Conservation (phyloP, 495 filamentous ascomycete species). For the Xylaria bambusicola region DNA sequence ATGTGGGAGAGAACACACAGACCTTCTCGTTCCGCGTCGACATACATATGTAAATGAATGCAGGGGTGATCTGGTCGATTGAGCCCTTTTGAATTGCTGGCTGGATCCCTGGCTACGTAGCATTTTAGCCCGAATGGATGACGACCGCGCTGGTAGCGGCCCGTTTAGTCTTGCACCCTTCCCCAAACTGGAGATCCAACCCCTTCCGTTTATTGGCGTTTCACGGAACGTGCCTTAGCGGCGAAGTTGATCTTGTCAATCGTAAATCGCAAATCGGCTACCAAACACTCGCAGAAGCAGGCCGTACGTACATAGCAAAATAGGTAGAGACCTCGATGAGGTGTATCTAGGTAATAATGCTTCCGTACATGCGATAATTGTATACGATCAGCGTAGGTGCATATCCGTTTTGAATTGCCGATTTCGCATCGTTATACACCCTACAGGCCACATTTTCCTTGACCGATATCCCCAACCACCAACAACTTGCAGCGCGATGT, state of each 20-base stretch:
- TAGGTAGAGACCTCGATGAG: no score
- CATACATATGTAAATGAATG: not conserved
- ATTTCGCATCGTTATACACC: not conserved
- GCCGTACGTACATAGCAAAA: no score
- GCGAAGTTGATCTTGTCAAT: not conserved
- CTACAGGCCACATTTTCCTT: not conserved
- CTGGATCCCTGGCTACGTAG: not conserved
- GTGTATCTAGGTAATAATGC: no score
- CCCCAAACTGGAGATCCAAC: not conserved
- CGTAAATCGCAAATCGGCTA: slow-evolving; percentile 14
- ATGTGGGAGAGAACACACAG: not conserved
- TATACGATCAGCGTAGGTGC: no score
- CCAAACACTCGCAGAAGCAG: slow-evolving; percentile 16
- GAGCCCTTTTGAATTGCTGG: no score
- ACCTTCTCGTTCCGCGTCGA: not conserved
- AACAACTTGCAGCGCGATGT: slow-evolving; percentile 2
- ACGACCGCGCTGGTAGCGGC: not conserved
- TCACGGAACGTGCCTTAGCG: not conserved
- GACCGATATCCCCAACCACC: slow-evolving; percentile 1
- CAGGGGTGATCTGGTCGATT: not conserved
- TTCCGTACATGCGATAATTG: no score
- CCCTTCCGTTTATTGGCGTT: not conserved
- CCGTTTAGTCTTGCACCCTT: not conserved
- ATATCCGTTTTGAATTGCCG: not conserved
- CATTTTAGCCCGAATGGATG: slow-evolving; percentile 10